These are phyloP conservation scores for Ceratocystis albifundus DNA, from an alignment of 2,329 filamentous ascomycete species.

Conservation along the genomic window DNA sequence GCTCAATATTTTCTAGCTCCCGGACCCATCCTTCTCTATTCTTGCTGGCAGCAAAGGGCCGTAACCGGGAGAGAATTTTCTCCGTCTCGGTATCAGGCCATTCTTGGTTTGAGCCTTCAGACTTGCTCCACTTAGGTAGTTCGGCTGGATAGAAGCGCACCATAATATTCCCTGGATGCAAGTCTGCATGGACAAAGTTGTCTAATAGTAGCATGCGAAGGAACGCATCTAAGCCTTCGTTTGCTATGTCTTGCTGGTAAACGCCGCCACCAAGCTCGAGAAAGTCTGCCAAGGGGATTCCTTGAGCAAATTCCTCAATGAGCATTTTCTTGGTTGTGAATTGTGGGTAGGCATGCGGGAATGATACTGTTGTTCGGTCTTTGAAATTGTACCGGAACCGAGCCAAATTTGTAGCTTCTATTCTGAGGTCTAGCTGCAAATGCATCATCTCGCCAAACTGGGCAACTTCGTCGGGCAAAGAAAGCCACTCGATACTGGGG, in stretches of 20 bases:
- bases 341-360: slow-evolving; percentile 84
- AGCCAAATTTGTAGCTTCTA: slow-evolving; percentile 81
- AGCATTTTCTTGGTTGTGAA: slow-evolving; percentile 88
- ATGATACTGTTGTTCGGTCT: slow-evolving; percentile 83
- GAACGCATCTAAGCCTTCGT: slow-evolving; percentile 91
- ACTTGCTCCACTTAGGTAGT: slow-evolving; percentile 43
- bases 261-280: slow-evolving; percentile 82
- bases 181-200: slow-evolving; percentile 92
- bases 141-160: slow-evolving; percentile 89
- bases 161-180: slow-evolving; percentile 98
- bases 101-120: slow-evolving; percentile 32
- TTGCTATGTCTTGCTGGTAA: slow-evolving; percentile 87
- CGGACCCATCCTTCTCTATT: slow-evolving; percentile 59
- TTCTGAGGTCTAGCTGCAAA: slow-evolving; percentile 87
- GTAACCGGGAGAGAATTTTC: slow-evolving; percentile 66
- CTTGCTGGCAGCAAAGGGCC: slow-evolving; percentile 53
- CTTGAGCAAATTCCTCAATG: slow-evolving; percentile 91
- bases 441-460: slow-evolving; percentile 99
- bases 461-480: slow-evolving; percentile 80
- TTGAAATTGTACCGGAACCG: slow-evolving; percentile 86
- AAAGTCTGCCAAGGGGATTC: slow-evolving; percentile 82
- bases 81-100: slow-evolving; percentile 69
- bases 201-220: slow-evolving; percentile 92
- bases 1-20: slow-evolving; percentile 65
- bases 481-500: slow-evolving; percentile 94